A percentile compares a stretch with the other conserved stretches of the same genome.
These are phyloP conservation scores for Elongisporangium anandrum DNA, from an alignment of 352 stramenopile genomes.

Conservation along the genomic window DNA sequence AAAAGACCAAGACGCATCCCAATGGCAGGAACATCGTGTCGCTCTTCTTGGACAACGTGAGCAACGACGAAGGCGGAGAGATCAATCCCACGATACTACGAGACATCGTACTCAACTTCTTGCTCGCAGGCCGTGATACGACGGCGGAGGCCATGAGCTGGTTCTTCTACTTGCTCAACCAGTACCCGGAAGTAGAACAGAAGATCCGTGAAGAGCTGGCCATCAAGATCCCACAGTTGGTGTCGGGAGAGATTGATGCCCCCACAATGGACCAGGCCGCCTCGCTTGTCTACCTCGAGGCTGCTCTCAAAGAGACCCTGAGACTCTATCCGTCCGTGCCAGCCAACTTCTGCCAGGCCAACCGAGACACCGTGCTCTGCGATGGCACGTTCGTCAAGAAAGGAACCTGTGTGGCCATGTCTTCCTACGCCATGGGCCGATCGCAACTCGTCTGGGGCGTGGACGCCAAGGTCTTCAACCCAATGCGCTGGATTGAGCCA, in stretches of 20 bases:
- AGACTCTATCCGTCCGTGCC: constrained; percentile 6
- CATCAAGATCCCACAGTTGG: constrained; percentile 3
- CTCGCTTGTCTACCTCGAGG: constrained; percentile 7
- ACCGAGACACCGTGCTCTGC: background rate
- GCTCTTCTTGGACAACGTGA: constrained; percentile 14
- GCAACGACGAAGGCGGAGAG: background rate
- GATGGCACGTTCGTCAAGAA: too few relatives aligned
- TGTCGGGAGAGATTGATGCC: background rate
- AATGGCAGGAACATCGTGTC: constrained; percentile 19
- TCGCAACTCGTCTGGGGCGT: constrained; percentile 30
- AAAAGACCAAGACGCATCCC: constrained; percentile 6
- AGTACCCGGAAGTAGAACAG: background rate
- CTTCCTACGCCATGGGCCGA: constrained; percentile 20
- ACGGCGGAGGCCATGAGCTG: constrained; percentile 32
- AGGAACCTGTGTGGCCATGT: background rate
- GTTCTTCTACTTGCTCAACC: constrained; percentile 15
- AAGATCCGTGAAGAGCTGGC: constrained; percentile 2
- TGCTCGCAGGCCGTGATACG: constrained; percentile 45
- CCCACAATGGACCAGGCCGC: background rate
- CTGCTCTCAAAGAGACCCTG: constrained; percentile 3
- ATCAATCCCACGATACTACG: constrained; percentile 9
- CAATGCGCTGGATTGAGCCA: constrained; percentile 34
- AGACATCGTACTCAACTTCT: constrained; percentile 47
- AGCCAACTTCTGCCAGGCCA: constrained; percentile 1
- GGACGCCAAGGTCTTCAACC: constrained; percentile 40